Base-by-base conservation (phyloP, 805 yeast genomes). In the Saturnispora hagleri region DNA sequence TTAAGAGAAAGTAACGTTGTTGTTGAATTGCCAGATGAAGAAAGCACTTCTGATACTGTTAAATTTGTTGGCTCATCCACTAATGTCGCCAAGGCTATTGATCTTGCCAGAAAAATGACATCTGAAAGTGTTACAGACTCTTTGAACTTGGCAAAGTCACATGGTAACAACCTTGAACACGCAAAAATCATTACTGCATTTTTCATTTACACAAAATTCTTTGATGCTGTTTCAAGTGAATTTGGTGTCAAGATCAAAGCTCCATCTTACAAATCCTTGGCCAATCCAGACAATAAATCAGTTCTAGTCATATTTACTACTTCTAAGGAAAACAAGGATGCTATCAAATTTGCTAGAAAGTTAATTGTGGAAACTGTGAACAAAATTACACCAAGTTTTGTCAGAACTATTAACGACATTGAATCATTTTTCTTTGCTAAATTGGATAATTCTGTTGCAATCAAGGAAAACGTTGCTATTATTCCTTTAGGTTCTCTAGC, bases 141-240 rank as follows among this genome's bases (percentile, higher is more conserved):
- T 35, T 74, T 93, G 62, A 96, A 89, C 61, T 82, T 93, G 66
- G 81, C 95, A 10, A 84, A 79, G 67, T 96, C 98, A 31, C 97
- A 93, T 66, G 86, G 89, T 61, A 87, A 86, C 57, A 80, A 87
- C 62, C 63, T 79, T 50, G 65, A 71, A 17, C 98, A 93, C 61
- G 97, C 96, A 9, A 79, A 80, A 55, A 76, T 81, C 41, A 73
- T 93, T 52, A 84, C 89, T 43, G 74, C 84, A 12, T 86, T 74
- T 65, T 83, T 93, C 58, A 65, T 69, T 51, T 72, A 76, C 55
- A 71, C 79, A 53, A 76, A 78, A 33, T 64, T 71, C 36, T 75
- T 84, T 57, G 64, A 68, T 59, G 62, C 71, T 57, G 61, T 77
- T 64, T 62, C 83, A 66, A 53, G 62, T 52, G 62, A 67, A 40